These are phyloP conservation scores for Porodaedalea pini DNA, from an alignment of 1,284 basidiomycete species.

Conservation along the genomic window DNA sequence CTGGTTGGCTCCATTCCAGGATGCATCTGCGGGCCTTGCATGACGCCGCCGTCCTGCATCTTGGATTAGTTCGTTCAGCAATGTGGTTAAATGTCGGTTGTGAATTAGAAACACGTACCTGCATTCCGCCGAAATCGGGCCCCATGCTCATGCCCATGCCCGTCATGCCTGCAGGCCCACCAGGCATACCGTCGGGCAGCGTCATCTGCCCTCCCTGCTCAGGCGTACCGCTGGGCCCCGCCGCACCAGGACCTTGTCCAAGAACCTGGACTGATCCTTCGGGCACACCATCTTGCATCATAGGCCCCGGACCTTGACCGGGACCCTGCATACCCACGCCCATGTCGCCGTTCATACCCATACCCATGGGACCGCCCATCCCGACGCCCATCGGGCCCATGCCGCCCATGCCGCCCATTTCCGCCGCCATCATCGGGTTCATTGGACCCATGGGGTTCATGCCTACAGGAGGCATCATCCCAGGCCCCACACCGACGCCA, in stretches of 20 bases:
- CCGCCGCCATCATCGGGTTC: constrained; percentile 22
- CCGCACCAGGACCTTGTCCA: constrained; percentile 9
- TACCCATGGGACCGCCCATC: constrained; percentile 41
- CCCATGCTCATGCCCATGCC: constrained; percentile 31
- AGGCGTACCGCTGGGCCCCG: constrained; percentile 13
- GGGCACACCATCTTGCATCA: constrained; percentile 24
- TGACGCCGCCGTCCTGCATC: constrained; percentile 32
- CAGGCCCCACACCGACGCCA: constrained; percentile 27
- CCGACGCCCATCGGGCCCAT: constrained; percentile 41
- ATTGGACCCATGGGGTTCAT: constrained; percentile 41
- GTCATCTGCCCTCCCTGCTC: constrained; percentile 21
- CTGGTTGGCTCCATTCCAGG: constrained; percentile 44
- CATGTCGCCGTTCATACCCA: constrained; percentile 53
- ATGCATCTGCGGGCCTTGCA: constrained; percentile 51
- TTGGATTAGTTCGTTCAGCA: too few relatives aligned
- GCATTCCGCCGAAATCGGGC: constrained; percentile 36
- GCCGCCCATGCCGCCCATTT: constrained; percentile 45
- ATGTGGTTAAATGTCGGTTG: too few relatives aligned
- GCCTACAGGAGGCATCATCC: constrained; percentile 52
- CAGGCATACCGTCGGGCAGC: constrained; percentile 21
- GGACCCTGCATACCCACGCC: constrained; percentile 45
- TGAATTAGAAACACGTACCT: constrained; percentile 51
- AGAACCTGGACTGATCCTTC: constrained; percentile 23
- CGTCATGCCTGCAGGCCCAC: constrained; percentile 27
- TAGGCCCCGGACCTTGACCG: constrained; percentile 19